These are phyloP conservation scores for Neofusicoccum parvum DNA, from an alignment of 2,329 filamentous ascomycete genomes.

Conservation along the genomic window DNA sequence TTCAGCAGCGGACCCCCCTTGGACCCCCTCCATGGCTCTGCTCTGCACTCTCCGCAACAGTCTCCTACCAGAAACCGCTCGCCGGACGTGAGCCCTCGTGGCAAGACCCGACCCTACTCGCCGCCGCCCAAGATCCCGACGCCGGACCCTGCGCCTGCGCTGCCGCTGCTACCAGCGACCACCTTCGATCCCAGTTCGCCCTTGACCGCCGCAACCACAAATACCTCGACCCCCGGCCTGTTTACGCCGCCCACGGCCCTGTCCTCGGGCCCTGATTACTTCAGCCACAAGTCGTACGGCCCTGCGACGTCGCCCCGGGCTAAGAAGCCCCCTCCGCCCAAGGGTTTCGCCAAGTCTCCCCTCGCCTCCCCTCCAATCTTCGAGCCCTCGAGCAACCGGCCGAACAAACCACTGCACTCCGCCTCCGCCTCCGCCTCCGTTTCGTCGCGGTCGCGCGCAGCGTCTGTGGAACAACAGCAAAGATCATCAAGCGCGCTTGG, in stretches of 20 bases:
- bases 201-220: slow-evolving; percentile 30
- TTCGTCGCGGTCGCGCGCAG: slow-evolving; percentile 5
- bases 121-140: slow-evolving; percentile 35
- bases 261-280: slow-evolving; percentile 40
- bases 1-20: slow-evolving; percentile 40
- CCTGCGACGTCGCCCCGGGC: slow-evolving; percentile 35
- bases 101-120: slow-evolving; percentile 34
- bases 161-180: slow-evolving; percentile 37
- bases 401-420: slow-evolving; percentile 8
- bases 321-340: slow-evolving; percentile 2
- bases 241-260: slow-evolving; percentile 33
- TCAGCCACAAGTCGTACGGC: slow-evolving; percentile 30
- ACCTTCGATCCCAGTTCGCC: slow-evolving; percentile 40
- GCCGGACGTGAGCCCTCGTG: slow-evolving; percentile 41
- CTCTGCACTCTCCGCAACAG: slow-evolving; percentile 36
- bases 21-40: slow-evolving; percentile 38
- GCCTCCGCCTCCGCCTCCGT: slow-evolving; percentile 7
- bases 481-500: slow-evolving; percentile 10
- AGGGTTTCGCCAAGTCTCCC: slow-evolving; percentile 33
- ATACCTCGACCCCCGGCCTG: slow-evolving; percentile 24
- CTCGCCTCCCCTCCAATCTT: slow-evolving; percentile 38
- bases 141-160: slow-evolving; percentile 37
- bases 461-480: slow-evolving; percentile 10
- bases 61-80: slow-evolving; percentile 36
- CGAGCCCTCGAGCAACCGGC: neutral